Base-by-base conservation (phyloP, 2,329 filamentous ascomycete genomes). In the Aureobasidium sp. region DNA sequence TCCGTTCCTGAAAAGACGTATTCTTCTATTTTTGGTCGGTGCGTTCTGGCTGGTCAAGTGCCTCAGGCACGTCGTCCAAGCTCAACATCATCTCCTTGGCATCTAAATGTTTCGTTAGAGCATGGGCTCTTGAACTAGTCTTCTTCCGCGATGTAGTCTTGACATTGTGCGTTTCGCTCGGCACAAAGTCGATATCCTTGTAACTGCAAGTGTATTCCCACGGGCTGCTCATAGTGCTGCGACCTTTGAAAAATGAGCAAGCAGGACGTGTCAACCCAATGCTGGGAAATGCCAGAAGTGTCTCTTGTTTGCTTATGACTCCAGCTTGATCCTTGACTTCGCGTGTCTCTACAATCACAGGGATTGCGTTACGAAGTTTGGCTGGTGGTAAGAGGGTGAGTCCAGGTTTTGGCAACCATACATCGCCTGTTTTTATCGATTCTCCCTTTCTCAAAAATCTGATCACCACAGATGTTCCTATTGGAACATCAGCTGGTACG, bases 351-450 rank as follows among this genome's bases (percentile, higher is more conserved):
- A 65, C 61, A 11, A 70, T 63, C 3, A 63, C 68, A 20, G 79
- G 79, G 34, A 81, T 51, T 0, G 78, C 79, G 64, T 73, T 77
- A 5, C 77, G 73, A 4, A 73, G 62, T 20, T 70, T 68, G 0
- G 72, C 76, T 1, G 76, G 73, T 8, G 73, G 45, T 1, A 48
- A 11, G 1, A 29, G 45, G 11, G 5, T 7, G 22, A 31, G 25
- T n/a, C 45, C 15, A 9, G 2, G 1, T 9, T 17, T 31, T 3
- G 9, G 25, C 9, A 3, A 25, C 45, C 45, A 31, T 27, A 7
- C 22, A 25, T 25, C 6, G 44, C 39, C 39, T 20, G 22, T 9
- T 7, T 47, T 47, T 11, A 25, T 27, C 22, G 45, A 48, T 61
- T 78, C 76, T 5, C 65, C 58, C 47, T 65, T 56, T 17, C 69